Evolutionary conservation across 495 filamentous ascomycete species (phyloP).

Genomic region (Penicillium longicatenatum): DNA sequence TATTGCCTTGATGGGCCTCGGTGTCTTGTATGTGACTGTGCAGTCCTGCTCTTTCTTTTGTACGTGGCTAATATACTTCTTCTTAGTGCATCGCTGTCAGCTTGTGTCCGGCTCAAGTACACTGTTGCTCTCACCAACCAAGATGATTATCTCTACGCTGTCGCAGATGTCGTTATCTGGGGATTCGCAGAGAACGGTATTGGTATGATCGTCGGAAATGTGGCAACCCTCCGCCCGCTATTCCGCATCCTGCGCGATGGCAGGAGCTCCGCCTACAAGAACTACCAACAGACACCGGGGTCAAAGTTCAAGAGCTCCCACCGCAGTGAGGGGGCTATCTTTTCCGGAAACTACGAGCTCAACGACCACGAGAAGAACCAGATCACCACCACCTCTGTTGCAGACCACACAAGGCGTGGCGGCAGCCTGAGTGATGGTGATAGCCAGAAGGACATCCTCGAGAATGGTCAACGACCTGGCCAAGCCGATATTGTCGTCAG

Average conservation of each 20-base stretch:
- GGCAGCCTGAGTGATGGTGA: conserved; percentile 21
- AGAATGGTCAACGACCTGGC: conserved; percentile 14
- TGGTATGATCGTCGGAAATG: conserved; percentile 32
- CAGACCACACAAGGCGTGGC: neutral
- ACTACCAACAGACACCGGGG: conserved; percentile 12
- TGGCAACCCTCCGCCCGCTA: conserved; percentile 31
- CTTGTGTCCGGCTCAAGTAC: conserved; percentile 30
- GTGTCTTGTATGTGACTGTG: conserved; percentile 41
- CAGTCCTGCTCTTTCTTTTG: neutral
- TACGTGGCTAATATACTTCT: neutral
- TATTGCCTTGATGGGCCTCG: conserved; percentile 49
- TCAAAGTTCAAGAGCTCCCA: conserved; percentile 8
- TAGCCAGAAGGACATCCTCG: conserved; percentile 24
- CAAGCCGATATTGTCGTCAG: conserved; percentile 21
- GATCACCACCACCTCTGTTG: conserved; percentile 4
- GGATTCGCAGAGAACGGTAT: conserved; percentile 32
- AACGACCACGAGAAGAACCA: conserved; percentile 15
- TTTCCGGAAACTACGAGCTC: conserved; percentile 19
- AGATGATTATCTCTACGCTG: conserved; percentile 22
- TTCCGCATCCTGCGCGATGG: conserved; percentile 24
- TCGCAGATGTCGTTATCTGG: conserved; percentile 31
- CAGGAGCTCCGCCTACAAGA: conserved; percentile 17
- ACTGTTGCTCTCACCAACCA: conserved; percentile 24
- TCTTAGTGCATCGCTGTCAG: conserved; percentile 24
- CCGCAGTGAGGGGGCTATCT: conserved; percentile 9